phyloP scores from a whole-genome alignment of 2,329 filamentous ascomycete genomes.

The Arthrobotrys sinensis region DNA sequence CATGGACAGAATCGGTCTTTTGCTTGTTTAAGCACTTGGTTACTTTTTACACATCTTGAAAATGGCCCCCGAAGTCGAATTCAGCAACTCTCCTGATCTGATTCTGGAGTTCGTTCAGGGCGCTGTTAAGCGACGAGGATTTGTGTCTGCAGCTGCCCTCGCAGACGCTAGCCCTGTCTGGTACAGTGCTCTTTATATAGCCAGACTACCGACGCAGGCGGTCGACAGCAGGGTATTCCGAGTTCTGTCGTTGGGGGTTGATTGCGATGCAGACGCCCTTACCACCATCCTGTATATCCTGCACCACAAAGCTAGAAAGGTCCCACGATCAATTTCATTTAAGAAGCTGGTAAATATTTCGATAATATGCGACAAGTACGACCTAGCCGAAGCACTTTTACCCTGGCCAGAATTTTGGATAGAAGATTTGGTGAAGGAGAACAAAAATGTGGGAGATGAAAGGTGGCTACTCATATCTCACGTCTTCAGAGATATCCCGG shows the following conservation, averaged over 20 bases:
- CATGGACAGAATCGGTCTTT: no score
- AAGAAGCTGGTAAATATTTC: conserved; percentile 25
- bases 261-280: conserved; percentile 14
- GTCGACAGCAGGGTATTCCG: conserved; percentile 16
- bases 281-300: conserved; percentile 24
- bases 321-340: conserved; percentile 31
- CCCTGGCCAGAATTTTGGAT: conserved; percentile 44
- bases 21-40: no score
- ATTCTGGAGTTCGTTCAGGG: conserved; percentile 33
- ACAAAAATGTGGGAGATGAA: conserved; percentile 22
- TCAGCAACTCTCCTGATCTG: conserved; percentile 33
- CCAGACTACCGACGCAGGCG: conserved; percentile 15
- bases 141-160: conserved; percentile 28
- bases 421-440: conserved; percentile 19
- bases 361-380: conserved; percentile 29
- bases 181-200: not conserved
- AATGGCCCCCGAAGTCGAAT: conserved; percentile 13
- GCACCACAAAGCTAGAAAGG: conserved; percentile 36
- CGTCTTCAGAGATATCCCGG: conserved; percentile 24
- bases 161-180: conserved; percentile 23
- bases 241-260: conserved; percentile 5
- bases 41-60: no score
- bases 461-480: conserved; percentile 33
- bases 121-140: conserved; percentile 27
- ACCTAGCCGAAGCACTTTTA: conserved; percentile 15